phyloP scores from a whole-genome alignment of 2,329 filamentous ascomycete species.

The Apiospora rasikravindrae region DNA sequence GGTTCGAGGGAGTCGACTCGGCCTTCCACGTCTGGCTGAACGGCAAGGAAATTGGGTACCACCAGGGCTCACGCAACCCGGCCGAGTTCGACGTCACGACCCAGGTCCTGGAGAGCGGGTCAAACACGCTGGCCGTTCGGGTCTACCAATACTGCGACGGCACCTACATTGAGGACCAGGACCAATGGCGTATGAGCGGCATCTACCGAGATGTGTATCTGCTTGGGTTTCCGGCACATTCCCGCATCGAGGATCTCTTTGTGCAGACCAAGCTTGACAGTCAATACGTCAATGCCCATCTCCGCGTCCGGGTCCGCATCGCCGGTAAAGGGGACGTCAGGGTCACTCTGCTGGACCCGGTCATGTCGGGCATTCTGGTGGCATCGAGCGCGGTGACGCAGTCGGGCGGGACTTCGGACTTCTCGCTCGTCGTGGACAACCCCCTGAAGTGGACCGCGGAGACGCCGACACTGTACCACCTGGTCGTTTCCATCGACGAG shows the following conservation, averaged over 20 bases:
- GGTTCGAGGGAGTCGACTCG: conserved; percentile 68
- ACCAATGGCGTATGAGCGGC: conserved; percentile 67
- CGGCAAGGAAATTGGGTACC: conserved; percentile 63
- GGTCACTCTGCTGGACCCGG: conserved; percentile 59
- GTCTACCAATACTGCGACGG: conserved; percentile 68
- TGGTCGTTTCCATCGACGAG: conserved; percentile 36
- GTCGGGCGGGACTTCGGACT: conserved; percentile 42
- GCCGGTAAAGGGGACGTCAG: conserved; percentile 64
- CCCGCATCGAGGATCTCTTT: conserved; percentile 62
- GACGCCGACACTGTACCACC: conserved; percentile 59
- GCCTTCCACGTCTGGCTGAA: conserved; percentile 69
- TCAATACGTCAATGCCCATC: conserved; percentile 57
- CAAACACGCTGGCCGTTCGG: conserved; percentile 59
- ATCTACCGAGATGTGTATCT: conserved; percentile 62
- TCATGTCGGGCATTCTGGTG: conserved; percentile 58
- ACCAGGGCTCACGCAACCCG: conserved; percentile 65
- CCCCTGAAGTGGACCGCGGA: conserved; percentile 68
- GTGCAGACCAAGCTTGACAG: conserved; percentile 58
- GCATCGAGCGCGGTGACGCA: conserved; percentile 56
- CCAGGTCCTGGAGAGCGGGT: conserved; percentile 42
- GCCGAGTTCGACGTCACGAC: conserved; percentile 65
- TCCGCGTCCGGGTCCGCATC: conserved; percentile 48
- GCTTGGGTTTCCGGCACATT: conserved; percentile 56
- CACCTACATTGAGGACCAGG: conserved; percentile 64
- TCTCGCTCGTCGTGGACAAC: conserved; percentile 43